Conservation (phyloP, 2,329 filamentous ascomycete genomes). For the Fusarium guadeloupense region DNA sequence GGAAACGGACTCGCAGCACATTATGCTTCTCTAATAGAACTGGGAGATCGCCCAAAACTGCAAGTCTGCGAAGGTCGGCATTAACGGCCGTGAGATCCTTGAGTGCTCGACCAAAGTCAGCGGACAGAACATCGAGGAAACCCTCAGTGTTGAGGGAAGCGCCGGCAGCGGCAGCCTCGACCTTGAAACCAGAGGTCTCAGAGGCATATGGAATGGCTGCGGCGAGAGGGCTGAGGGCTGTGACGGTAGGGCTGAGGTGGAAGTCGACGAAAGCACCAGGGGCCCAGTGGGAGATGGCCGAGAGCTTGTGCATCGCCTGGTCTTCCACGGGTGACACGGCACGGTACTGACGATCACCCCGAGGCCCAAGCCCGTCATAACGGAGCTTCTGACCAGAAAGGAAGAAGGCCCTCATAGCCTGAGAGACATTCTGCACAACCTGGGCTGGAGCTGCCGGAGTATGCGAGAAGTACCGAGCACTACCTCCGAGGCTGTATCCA, state of each 20-base stretch:
- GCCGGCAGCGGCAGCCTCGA: conserved; percentile 52
- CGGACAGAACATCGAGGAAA: conserved; percentile 83
- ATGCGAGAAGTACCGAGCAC: conserved; percentile 90
- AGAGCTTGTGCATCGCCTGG: conserved; percentile 74
- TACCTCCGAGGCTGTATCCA: conserved; percentile 81
- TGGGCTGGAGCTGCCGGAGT: conserved; percentile 85
- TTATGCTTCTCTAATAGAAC: conserved; percentile 75
- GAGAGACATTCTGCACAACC: conserved; percentile 93
- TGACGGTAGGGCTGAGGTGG: conserved; percentile 86
- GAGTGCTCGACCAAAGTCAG: conserved; percentile 87
- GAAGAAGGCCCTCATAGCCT: conserved; percentile 90
- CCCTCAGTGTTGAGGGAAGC: conserved; percentile 82
- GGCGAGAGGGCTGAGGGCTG: conserved; percentile 79
- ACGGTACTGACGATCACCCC: conserved; percentile 82
- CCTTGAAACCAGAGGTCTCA: conserved; percentile 55
- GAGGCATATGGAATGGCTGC: conserved; percentile 60
- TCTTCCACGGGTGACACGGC: conserved; percentile 79
- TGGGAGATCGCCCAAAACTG: conserved; percentile 83
- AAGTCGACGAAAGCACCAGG: conserved; percentile 92
- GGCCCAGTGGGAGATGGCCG: conserved; percentile 60
- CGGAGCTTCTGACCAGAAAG: conserved; percentile 89
- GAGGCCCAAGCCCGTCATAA: conserved; percentile 79
- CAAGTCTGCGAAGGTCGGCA: conserved; percentile 81
- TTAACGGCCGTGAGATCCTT: conserved; percentile 83
- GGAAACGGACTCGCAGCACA: conserved; percentile 83